phyloP scores from a whole-genome alignment of 495 filamentous ascomycete species.

The Neurospora sublineolata region DNA sequence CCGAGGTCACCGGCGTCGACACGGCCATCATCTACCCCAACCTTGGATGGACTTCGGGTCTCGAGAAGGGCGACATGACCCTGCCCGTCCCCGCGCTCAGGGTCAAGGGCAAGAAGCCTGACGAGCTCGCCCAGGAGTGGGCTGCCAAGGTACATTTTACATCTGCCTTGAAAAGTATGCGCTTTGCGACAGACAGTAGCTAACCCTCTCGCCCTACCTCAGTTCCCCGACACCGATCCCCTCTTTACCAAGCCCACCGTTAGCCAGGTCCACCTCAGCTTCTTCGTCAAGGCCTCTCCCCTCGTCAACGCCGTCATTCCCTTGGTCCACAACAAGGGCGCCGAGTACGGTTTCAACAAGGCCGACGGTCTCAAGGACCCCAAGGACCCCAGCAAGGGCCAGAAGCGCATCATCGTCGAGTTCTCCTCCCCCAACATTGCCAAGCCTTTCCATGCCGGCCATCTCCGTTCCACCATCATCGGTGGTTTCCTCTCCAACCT shows the following conservation, averaged over 20 bases:
- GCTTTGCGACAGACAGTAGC: not conserved
- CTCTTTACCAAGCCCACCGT: constrained; percentile 57
- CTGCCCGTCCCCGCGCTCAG: constrained; percentile 70
- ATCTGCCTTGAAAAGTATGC: not conserved
- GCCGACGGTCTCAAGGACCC: constrained; percentile 57
- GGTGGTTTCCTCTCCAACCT: constrained; percentile 53
- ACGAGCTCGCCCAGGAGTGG: constrained; percentile 60
- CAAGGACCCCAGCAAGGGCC: constrained; percentile 55
- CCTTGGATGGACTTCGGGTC: constrained; percentile 66
- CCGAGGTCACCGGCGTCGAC: constrained; percentile 63
- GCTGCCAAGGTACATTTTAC: constrained; percentile 46
- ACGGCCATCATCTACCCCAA: constrained; percentile 63
- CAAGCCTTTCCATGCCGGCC: constrained; percentile 58
- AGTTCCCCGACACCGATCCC: constrained; percentile 65
- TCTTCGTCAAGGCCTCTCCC: constrained; percentile 60
- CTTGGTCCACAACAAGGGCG: constrained; percentile 49
- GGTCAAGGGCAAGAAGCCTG: constrained; percentile 71
- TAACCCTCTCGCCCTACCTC: not conserved
- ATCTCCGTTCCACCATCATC: constrained; percentile 56
- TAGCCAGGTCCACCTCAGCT: constrained; percentile 59
- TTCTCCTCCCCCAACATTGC: constrained; percentile 54
- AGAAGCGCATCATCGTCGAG: constrained; percentile 53
- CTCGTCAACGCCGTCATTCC: constrained; percentile 51
- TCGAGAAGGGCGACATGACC: constrained; percentile 84
- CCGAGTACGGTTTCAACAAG: constrained; percentile 54